Percentiles rank a stretch among this genome's conserved stretches.
Evolutionary conservation across 768 basidiomycete species (phyloP).

Genomic region (Amanita fuliginea): DNA sequence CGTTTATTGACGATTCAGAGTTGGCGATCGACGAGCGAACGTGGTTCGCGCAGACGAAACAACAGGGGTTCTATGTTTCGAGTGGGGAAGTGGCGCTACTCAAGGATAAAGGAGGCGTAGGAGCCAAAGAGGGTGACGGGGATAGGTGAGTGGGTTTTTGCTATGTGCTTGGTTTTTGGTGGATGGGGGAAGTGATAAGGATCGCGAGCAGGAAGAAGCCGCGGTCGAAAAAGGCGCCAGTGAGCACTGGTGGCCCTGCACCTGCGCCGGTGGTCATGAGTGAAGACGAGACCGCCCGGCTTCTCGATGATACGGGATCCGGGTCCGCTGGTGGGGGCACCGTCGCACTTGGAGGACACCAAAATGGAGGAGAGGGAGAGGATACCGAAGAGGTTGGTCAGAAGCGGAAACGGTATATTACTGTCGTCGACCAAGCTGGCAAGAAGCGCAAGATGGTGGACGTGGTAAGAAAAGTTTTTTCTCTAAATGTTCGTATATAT

Average conservation of each 20-base stretch:
- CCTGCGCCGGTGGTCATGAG: constrained; percentile 4
- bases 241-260: background rate
- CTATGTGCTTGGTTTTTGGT: constrained; percentile 5
- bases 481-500: background rate
- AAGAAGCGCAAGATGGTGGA: constrained; percentile 69
- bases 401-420: constrained; percentile 45
- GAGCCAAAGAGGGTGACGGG: background rate
- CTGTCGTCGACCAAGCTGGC: constrained; percentile 38
- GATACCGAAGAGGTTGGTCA: constrained; percentile 24
- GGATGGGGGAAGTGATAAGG: background rate
- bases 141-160: constrained; percentile 24
- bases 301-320: background rate
- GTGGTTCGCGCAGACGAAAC: constrained; percentile 84
- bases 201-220: constrained; percentile 52
- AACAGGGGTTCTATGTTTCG: constrained; percentile 89
- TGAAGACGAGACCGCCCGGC: constrained; percentile 8
- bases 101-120: constrained; percentile 34
- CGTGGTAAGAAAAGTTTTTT: constrained; percentile 40
- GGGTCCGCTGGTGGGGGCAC: constrained; percentile 26
- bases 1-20: constrained; percentile 98
- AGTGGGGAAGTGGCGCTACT: constrained; percentile 79
- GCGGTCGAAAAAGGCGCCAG: constrained; percentile 48
- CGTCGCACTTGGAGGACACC: constrained; percentile 7
- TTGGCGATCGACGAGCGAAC: constrained; percentile 84
- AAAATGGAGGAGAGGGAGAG: constrained; percentile 11